Percentiles rank a stretch among this genome's conserved stretches.
Conservation (phyloP, 169 alveolate genomes). For the Cryptosporidium canis region DNA sequence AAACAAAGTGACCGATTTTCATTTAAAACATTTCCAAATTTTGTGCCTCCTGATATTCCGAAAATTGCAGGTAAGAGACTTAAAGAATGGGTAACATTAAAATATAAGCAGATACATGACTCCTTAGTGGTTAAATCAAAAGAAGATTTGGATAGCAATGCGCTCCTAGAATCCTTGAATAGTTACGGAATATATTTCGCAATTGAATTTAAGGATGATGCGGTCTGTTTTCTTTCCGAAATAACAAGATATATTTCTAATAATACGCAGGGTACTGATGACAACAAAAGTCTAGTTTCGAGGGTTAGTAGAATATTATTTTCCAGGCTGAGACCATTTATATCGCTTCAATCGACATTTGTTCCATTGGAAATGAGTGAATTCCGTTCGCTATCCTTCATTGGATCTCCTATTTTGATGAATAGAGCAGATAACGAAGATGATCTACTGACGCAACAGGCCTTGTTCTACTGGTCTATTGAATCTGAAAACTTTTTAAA, state of each 20-base stretch:
- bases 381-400: slow-evolving; percentile 60
- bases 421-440: slow-evolving; percentile 15
- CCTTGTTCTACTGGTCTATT: slow-evolving; percentile 49
- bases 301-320: slow-evolving; percentile 48
- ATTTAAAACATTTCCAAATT: slow-evolving; percentile 44
- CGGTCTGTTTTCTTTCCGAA: slow-evolving; percentile 34
- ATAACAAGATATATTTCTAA: background rate
- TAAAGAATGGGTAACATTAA: slow-evolving; percentile 17
- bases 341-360: slow-evolving; percentile 25
- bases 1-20: slow-evolving; percentile 33
- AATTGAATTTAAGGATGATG: slow-evolving; percentile 63
- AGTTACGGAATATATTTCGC: slow-evolving; percentile 58
- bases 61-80: slow-evolving; percentile 65
- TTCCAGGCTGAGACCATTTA: slow-evolving; percentile 58
- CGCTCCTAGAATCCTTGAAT: background rate
- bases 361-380: slow-evolving; percentile 30
- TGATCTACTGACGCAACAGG: slow-evolving; percentile 46
- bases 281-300: background rate
- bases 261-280: background rate
- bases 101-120: slow-evolving; percentile 46
- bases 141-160: background rate
- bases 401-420: slow-evolving; percentile 52
- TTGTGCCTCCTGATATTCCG: slow-evolving; percentile 47
- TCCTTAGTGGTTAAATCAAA: background rate
- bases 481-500: slow-evolving; percentile 23